Conservation (phyloP, 1,284 basidiomycete genomes). For the Anthracocystis walkeri region DNA sequence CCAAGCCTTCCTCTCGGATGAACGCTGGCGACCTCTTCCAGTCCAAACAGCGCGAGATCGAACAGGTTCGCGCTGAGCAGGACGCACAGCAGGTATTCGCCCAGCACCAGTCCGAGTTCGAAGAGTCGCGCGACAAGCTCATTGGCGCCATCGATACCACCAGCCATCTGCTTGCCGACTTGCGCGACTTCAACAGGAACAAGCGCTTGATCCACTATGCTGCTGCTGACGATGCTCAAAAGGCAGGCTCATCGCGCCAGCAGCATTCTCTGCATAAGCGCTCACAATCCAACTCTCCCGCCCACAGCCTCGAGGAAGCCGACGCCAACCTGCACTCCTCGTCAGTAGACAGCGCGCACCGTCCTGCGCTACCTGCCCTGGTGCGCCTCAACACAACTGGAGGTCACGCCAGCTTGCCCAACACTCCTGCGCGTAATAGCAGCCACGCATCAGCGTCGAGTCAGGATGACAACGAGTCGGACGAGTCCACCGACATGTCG, state of each 20-base stretch:
- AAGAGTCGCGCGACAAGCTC: slow-evolving; percentile 46
- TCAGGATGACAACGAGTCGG: slow-evolving; percentile 26
- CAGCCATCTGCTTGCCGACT: slow-evolving; percentile 77
- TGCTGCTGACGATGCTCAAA: slow-evolving; percentile 17
- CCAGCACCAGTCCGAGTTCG: slow-evolving; percentile 50
- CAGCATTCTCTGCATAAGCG: slow-evolving; percentile 24
- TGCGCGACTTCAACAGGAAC: slow-evolving; percentile 84
- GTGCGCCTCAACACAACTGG: slow-evolving; percentile 45
- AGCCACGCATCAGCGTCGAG: not conserved
- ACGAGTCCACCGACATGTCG: slow-evolving; percentile 62
- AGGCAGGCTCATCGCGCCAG: slow-evolving; percentile 21
- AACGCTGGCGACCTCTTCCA: slow-evolving; percentile 34
- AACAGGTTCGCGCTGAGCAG: slow-evolving; percentile 18
- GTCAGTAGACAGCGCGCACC: slow-evolving; percentile 21
- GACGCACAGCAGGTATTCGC: slow-evolving; percentile 42
- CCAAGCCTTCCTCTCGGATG: slow-evolving; percentile 14
- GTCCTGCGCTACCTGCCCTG: slow-evolving; percentile 34
- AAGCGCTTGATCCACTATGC: slow-evolving; percentile 91
- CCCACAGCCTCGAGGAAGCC: slow-evolving; percentile 38
- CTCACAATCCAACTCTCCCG: slow-evolving; percentile 28
- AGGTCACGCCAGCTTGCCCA: slow-evolving; percentile 44
- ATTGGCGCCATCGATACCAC: slow-evolving; percentile 78
- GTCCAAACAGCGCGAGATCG: slow-evolving; percentile 33
- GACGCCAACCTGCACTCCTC: slow-evolving; percentile 18
- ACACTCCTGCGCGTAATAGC: slow-evolving; percentile 34